Base-by-base conservation (phyloP, 2,329 filamentous ascomycete species). In the Sarocladium kiliense region DNA sequence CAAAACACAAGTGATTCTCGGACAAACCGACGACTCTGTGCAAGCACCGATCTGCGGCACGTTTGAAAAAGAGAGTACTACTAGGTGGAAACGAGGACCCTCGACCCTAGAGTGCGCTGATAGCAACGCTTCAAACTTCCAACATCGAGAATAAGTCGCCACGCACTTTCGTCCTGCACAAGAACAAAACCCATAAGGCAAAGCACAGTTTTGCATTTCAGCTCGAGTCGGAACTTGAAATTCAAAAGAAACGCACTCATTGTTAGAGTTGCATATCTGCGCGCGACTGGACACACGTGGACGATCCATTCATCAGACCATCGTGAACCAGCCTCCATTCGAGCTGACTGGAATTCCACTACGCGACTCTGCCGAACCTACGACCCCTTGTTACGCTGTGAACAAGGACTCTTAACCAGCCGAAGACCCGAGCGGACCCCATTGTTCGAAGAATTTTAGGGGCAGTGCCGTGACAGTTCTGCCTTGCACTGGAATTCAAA, bases 401-500 rank as follows among this genome's bases (percentile, higher is more conserved):
- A 18, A 51, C 47, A 51, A 51, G 47, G 47, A 51, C 27, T n/a
- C 47, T 51, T 36, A 5, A 30, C 25, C 16, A 30, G 23, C 23
- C 44, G 10, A 18, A 36, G 3, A 21, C n/a, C 47, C 18, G 14
- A 14, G 27, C 6, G 25, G 30, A 23, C 47, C 27, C 21, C 18
- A 51, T 51, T 51, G 47, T 51, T 51, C 47, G 5, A 12, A 19
- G 18, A 23, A 3, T 23, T 51, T 36, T 51, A n/a, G 47, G n/a
- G 47, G 27, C n/a, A 34, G 47, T 51, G 51, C 19, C 18, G 47
- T 51, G 6, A 27, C 27, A 23, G 18, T 36, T 14, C 6, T 23
- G 47, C 61, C 55, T 57, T 56, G 44, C 57, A 37, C 57, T 65
- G 63, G 63, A 65, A 64, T 65, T 59, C 56, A 25, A 53, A 45